Conservation (phyloP, 1,139 yeast species). For the Suhomyces atakaporum region DNA sequence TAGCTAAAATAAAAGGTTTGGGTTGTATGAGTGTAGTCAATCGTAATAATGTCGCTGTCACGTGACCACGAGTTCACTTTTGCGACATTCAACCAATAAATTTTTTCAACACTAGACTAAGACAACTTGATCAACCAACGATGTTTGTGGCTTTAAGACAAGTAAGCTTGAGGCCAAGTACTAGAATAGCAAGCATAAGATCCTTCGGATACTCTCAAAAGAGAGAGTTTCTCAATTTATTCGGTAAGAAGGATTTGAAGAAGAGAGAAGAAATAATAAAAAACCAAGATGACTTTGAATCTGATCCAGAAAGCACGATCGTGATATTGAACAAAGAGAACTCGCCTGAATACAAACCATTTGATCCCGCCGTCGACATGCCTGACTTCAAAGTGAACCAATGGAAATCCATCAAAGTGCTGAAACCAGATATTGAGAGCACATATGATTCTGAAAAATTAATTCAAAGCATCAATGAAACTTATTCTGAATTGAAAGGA, state of each 20-base stretch:
- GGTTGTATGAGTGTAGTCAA: neutral
- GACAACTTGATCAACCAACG: conserved; percentile 1
- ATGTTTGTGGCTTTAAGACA: conserved; percentile 8
- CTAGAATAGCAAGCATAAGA: conserved; percentile 13
- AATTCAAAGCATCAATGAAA: conserved; percentile 26
- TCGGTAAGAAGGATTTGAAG: conserved; percentile 24
- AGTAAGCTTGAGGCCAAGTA: conserved; percentile 2
- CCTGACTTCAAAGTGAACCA: conserved; percentile 36
- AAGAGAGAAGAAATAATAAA: conserved; percentile 38
- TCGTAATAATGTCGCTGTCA: conserved; percentile 1
- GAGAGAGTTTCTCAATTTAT: conserved; percentile 21
- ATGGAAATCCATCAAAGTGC: conserved; percentile 37
- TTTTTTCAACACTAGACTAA: conserved; percentile 3
- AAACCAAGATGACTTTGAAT: conserved; percentile 43
- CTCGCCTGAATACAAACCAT: conserved; percentile 33
- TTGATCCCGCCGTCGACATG: conserved; percentile 34
- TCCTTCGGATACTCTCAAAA: conserved; percentile 16
- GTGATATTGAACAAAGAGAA: conserved; percentile 39
- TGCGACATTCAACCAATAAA: conserved; percentile 9
- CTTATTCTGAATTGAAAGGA: conserved; percentile 28
- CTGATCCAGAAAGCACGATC: conserved; percentile 36
- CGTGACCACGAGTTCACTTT: conserved; percentile 3
- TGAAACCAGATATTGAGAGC: conserved; percentile 30
- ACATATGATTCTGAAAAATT: conserved; percentile 31
- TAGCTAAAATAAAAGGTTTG: conserved; percentile 1